Evolutionary conservation across 768 basidiomycete species (phyloP), one percentile per base, ranked within the genome.

Genomic region (Lepiota brunneoincarnata): DNA sequence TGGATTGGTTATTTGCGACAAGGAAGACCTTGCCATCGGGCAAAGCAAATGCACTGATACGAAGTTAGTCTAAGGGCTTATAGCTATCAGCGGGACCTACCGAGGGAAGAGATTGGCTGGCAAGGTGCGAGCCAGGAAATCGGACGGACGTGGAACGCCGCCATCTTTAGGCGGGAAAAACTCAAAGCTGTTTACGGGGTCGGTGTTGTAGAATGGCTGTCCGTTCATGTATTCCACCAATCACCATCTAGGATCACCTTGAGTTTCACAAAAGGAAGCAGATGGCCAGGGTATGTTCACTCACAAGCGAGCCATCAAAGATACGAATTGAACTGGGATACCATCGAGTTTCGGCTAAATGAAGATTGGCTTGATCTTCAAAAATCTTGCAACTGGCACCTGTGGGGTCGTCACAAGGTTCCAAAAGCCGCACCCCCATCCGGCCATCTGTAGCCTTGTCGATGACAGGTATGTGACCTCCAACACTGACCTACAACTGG

Each of bases 161-260:
- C 67, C 65, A 54, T 73, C 72, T 47, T 75, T 75, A 5, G 69
- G 63, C 6, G 73, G 73, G 62, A 65, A 73, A 46, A 73, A 75
- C 55, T 74, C 73, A 47, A 71, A 66, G 44, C 55, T 64, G 47
- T 67, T 84, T 46, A 79, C 77, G 2, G 82, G 82, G 48, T 72
- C 75, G 31, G 79, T 83, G 61, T 87, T 84, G 63, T 85, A 84
- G 75, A 83, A 87, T 3, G 82, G 83, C 9, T n/a, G 55, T 66
- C 26, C 50, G 51, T 12, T 66, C 63, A 28, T 67, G 65, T 10
- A 67, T 64, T 3, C 66, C 66, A 44, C 66, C 66, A 21, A 67
- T 57, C 18, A 67, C 55, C 62, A 68, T 67, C 66, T 65, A 36
- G 6, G 9, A 17, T 2, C 18, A 37, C 34, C 3, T 46, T 20